A percentile compares a stretch with the other conserved stretches of the same genome.
phyloP scores from a whole-genome alignment of 2,329 filamentous ascomycete genomes.

The Phialophora verrucosa region DNA sequence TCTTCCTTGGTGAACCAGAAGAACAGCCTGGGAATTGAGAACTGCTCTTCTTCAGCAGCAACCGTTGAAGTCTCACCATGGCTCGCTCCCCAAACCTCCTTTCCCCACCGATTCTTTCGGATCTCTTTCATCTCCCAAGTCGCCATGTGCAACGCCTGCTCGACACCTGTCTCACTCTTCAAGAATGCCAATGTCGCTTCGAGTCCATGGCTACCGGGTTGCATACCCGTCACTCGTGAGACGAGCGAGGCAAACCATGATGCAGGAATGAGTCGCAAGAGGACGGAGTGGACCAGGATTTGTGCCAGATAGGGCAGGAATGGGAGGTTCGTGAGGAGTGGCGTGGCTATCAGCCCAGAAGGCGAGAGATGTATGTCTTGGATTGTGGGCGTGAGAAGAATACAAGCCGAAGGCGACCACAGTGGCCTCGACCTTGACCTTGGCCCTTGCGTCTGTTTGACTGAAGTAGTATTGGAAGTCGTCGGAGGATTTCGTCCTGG shows the following conservation, averaged over 20 bases:
- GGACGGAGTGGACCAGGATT: conserved; percentile 48
- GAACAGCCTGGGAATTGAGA: conserved; percentile 50
- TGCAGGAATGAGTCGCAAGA: conserved; percentile 52
- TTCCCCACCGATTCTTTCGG: conserved; percentile 61
- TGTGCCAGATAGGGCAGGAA: conserved; percentile 50
- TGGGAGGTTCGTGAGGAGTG: conserved; percentile 60
- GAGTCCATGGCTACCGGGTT: conserved; percentile 49
- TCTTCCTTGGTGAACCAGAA: conserved; percentile 67
- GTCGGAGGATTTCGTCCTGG: not conserved
- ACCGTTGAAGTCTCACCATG: conserved; percentile 33
- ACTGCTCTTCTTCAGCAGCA: not conserved
- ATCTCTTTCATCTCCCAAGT: conserved; percentile 64
- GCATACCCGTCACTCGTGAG: conserved; percentile 50
- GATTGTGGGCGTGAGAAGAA: conserved; percentile 76
- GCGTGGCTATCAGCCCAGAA: conserved; percentile 66
- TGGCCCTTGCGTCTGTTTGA: not conserved
- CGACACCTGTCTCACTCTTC: conserved; percentile 55
- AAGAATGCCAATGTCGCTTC: conserved; percentile 59
- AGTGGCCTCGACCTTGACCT: not conserved
- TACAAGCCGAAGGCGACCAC: conserved; percentile 53
- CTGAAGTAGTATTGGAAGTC: not conserved
- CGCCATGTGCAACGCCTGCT: conserved; percentile 64
- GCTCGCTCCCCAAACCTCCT: conserved; percentile 64
- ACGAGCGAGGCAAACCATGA: conserved; percentile 51
- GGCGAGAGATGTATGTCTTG: conserved; percentile 70